Base-by-base conservation (phyloP, 1,284 basidiomycete genomes). In the Cutaneotrichosporon sp. region DNA sequence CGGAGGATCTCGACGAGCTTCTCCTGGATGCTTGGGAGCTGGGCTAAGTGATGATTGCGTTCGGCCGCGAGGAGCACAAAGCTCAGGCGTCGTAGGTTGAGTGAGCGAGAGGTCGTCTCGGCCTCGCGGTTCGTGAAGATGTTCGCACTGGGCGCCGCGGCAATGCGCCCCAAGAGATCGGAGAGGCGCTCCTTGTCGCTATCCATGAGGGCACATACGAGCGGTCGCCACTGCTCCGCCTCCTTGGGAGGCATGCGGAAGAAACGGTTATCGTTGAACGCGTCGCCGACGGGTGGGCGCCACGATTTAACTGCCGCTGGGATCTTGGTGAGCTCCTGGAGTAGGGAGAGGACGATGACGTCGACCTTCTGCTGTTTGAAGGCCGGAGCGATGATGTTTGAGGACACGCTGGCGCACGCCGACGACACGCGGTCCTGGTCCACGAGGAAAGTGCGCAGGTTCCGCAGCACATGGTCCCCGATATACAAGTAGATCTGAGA, bases 121-220 rank as follows among this genome's bases (percentile, higher is more conserved):
- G 92, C 90, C 78, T 99, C 96, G 59, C 91, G 85, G 74, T 95
- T 99, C 22, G 92, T 90, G 79, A 99, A 99, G 65, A 99, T 97
- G 75, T 97, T 99, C 31, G 92, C 89, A 0, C 94, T 95, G 2
- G 94, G 89, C 0, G 89, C 87, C 1, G 92, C 89, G 0, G 90
- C 88, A 62, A 96, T 87, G 74, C 90, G 91, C 66, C 85, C 91
- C 22, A 97, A 83, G 6, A 97, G 82, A 69, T 99, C 96, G 1
- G 86, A 80, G 65, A 99, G 86, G 0, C 91, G 87, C 42, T 91
- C 87, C 81, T 91, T 96, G 77, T 99, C 97, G 4, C 87, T 85
- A 69, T 91, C 89, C 76, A 96, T 90, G 57, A 97, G 79, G 7
- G 89, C 84, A 69, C 88, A 89, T 55, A 98, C 83, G 62, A 98